Evolutionary conservation across 768 basidiomycete genomes (phyloP).

Genomic region (Macrocybe gigantea): DNA sequence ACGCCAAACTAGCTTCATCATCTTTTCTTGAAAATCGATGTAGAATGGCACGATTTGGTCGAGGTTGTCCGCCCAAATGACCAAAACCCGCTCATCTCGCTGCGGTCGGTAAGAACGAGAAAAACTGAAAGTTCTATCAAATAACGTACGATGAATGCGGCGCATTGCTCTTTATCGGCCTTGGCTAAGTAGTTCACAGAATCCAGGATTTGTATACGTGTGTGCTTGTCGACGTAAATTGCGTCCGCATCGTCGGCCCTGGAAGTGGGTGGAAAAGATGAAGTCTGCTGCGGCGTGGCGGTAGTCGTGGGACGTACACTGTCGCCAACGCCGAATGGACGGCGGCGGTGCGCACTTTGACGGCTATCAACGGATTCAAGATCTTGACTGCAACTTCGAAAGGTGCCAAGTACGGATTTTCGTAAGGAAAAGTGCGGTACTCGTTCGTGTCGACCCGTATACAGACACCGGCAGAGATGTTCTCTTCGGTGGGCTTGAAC

Average conservation of each 20-base stretch:
- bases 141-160: slow-evolving; percentile 70
- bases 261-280: not conserved
- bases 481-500: slow-evolving; percentile 84
- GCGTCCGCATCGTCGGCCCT: slow-evolving; percentile 55
- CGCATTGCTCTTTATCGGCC: slow-evolving; percentile 89
- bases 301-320: slow-evolving; percentile 39
- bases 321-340: slow-evolving; percentile 73
- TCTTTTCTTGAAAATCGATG: slow-evolving; percentile 65
- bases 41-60: slow-evolving; percentile 74
- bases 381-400: slow-evolving; percentile 75
- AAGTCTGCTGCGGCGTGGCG: too few relatives aligned
- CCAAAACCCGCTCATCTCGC: slow-evolving; percentile 79
- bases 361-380: slow-evolving; percentile 81
- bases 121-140: not conserved
- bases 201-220: slow-evolving; percentile 83
- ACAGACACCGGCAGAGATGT: slow-evolving; percentile 74
- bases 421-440: slow-evolving; percentile 82
- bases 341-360: slow-evolving; percentile 74
- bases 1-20: slow-evolving; percentile 53
- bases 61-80: slow-evolving; percentile 82
- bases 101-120: slow-evolving; percentile 18
- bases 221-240: slow-evolving; percentile 72
- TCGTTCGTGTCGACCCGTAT: slow-evolving; percentile 60
- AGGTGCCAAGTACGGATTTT: slow-evolving; percentile 72
- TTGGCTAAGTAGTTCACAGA: slow-evolving; percentile 59